phyloP scores from a whole-genome alignment of 2,329 filamentous ascomycete species.

The Fusarium sp. region DNA sequence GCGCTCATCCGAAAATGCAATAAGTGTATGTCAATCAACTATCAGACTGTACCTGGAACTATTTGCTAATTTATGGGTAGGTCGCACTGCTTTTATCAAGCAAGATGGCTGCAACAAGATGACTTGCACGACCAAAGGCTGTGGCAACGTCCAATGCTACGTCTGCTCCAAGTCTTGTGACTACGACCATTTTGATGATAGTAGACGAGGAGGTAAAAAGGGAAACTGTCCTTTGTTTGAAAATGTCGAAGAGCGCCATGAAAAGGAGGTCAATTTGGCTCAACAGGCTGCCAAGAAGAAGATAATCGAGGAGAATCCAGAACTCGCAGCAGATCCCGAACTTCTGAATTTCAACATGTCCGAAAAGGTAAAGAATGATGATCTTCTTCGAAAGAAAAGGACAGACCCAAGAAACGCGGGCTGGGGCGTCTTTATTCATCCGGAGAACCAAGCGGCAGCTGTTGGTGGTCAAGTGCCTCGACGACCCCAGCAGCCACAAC shows the following conservation, averaged over 20 bases:
- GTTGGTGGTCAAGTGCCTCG: neutral
- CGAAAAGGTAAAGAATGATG: conserved; percentile 62
- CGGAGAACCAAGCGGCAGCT: neutral
- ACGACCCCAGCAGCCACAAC: neutral
- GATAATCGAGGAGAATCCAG: conserved; percentile 70
- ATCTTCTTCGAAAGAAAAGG: conserved; percentile 47
- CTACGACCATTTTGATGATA: conserved; percentile 79
- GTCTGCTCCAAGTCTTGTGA: conserved; percentile 76
- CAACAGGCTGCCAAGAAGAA: conserved; percentile 69
- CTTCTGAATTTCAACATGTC: conserved; percentile 72
- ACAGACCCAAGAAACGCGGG: conserved; percentile 4
- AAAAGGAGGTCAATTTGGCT: conserved; percentile 72
- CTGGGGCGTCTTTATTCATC: neutral
- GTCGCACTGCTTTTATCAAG: conserved; percentile 83
- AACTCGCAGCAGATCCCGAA: conserved; percentile 60
- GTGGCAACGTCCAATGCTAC: conserved; percentile 72
- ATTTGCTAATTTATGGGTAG: conserved; percentile 50
- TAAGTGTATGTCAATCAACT: conserved; percentile 59
- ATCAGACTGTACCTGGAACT: conserved; percentile 25
- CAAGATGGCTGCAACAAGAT: conserved; percentile 87
- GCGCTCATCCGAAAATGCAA: conserved; percentile 85
- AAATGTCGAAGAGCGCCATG: conserved; percentile 69
- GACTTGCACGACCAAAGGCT: conserved; percentile 71
- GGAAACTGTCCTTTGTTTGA: conserved; percentile 79
- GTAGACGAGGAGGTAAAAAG: conserved; percentile 58